Base-by-base conservation (phyloP, 225 moss, liverwort and hornwort species). In the Climacium dendroides region DNA sequence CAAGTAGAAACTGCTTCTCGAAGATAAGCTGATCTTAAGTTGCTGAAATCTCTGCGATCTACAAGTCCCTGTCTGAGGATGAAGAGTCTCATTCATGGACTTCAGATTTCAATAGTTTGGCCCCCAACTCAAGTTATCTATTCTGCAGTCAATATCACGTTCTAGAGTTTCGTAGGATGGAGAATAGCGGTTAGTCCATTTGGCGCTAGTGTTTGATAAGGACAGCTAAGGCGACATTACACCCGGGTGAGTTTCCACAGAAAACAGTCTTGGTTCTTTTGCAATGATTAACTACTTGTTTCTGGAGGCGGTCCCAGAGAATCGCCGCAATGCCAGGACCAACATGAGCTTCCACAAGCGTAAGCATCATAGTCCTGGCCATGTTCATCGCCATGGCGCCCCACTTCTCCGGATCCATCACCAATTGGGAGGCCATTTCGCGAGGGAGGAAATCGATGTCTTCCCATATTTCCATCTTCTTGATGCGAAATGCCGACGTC, bases 301-400 rank as follows among this genome's bases (percentile, higher is more conserved):
- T 91, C 71, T 89, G 55, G 14, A 89, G 87, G 82, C 91, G 91
- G 24, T 91, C 89, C 89, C 89, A 91, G 75, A 91, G 87, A 29
- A 84, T 81, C 37, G 87, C 52, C 13, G 89, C 89, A 39, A 82
- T 32, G 13, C n/a, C 76, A n/a, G 87, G 77, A 69, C 91, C 91
- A 6, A 87, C 76, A 34, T 91, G 91, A 47, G 87, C 81, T 57
- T 89, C 87, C 89, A 91, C 89, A 3, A 91, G 87, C 30, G 89
- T 87, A 1, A 83, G 84, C 84, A 91, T 84, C 89, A 89, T 69
- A 61, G 91, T 87, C 81, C 83, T 85, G 54, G 85, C 11, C 89
- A 91, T 89, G 84, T 89, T 91, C 89, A 87, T 91, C 65, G 89
- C 89, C 89, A 85, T 80, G 47, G 71, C 39, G 18, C 89, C 91